Conservation (phyloP, 73 alveolate genomes). For the Uronychia setigera region DNA sequence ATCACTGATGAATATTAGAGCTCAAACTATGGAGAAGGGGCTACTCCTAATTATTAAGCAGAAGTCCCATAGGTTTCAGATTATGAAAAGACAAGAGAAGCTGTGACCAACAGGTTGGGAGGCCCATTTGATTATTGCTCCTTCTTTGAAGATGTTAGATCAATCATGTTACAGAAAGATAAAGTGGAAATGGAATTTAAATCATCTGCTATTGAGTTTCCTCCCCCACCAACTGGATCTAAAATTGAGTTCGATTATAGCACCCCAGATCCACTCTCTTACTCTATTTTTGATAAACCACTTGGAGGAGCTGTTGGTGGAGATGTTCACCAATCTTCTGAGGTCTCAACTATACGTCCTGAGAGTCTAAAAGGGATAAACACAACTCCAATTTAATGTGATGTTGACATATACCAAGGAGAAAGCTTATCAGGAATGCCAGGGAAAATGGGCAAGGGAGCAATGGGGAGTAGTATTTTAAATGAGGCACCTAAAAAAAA, state of each 20-base stretch:
- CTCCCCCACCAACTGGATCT: slow-evolving; percentile 20
- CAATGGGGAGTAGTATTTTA: too few species aligned
- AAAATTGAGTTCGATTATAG: not conserved
- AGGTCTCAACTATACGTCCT: not conserved
- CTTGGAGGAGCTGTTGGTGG: not conserved
- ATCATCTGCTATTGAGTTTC: slow-evolving; percentile 9
- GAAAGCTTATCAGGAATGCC: too few species aligned
- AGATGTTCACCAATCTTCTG: not conserved
- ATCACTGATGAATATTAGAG: slow-evolving; percentile 49
- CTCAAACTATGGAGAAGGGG: not conserved
- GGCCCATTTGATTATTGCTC: slow-evolving; percentile 53
- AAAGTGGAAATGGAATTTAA: slow-evolving; percentile 23
- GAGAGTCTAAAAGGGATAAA: not conserved
- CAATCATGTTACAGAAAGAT: slow-evolving; percentile 32
- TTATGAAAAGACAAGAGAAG: slow-evolving; percentile 38
- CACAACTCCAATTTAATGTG: not conserved
- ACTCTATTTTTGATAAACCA: not conserved
- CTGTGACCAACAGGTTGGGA: slow-evolving; percentile 52
- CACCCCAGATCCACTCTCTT: not conserved
- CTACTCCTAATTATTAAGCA: not conserved
- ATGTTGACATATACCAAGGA: too few species aligned
- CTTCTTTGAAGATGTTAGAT: slow-evolving; percentile 29
- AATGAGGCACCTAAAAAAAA: too few species aligned
- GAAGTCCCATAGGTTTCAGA: slow-evolving; percentile 9
- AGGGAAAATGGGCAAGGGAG: too few species aligned